Percentiles rank a stretch among this genome's conserved stretches.
Conservation (phyloP, 768 basidiomycete species). For the Mycena crocata region DNA sequence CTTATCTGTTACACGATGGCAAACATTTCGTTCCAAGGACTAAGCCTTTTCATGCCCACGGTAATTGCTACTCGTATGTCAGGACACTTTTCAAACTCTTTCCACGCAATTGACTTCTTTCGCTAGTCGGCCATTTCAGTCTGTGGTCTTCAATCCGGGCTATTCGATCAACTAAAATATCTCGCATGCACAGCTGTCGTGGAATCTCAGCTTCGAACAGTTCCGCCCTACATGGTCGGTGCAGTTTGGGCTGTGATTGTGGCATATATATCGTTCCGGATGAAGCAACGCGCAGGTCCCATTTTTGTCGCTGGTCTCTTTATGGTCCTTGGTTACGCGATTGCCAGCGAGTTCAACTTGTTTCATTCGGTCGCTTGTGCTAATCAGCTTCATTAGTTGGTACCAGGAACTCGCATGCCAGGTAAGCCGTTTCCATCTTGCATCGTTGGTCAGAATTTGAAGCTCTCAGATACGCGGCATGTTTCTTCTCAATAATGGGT, state of each 20-base stretch:
- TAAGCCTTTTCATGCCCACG: slow-evolving; percentile 60
- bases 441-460: background rate
- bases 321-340: slow-evolving; percentile 57
- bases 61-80: slow-evolving; percentile 57
- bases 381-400: slow-evolving; percentile 20
- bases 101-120: background rate
- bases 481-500: slow-evolving; percentile 56
- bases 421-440: slow-evolving; percentile 19
- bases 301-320: slow-evolving; percentile 50
- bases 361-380: background rate
- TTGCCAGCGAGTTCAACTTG: slow-evolving; percentile 45
- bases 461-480: slow-evolving; percentile 63
- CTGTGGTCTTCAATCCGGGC: background rate
- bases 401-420: slow-evolving; percentile 54
- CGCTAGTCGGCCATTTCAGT: slow-evolving; percentile 53
- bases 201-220: slow-evolving; percentile 60
- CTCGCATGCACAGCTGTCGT: slow-evolving; percentile 51
- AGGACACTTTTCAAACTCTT: background rate
- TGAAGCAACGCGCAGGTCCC: slow-evolving; percentile 48
- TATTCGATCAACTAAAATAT: slow-evolving; percentile 6
- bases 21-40: slow-evolving; percentile 58
- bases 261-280: slow-evolving; percentile 51
- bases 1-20: slow-evolving; percentile 46
- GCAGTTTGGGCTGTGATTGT: slow-evolving; percentile 52
- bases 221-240: slow-evolving; percentile 58